These are phyloP conservation scores for Platismatia glauca DNA, from an alignment of 495 filamentous ascomycete genomes.

Conservation along the genomic window DNA sequence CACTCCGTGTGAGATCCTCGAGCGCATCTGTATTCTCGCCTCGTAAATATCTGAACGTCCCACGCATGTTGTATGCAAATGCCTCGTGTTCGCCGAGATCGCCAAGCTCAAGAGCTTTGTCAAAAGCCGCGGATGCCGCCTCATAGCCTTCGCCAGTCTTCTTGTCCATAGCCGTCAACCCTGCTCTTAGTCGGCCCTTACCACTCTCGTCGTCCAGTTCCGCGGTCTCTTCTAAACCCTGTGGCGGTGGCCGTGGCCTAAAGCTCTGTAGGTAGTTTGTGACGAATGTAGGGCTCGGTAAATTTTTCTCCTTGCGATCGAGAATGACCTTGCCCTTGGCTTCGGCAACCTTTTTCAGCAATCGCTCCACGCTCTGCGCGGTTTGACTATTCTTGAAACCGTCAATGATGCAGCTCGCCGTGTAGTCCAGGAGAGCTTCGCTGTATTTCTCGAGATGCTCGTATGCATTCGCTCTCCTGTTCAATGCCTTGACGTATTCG, in stretches of 20 bases:
- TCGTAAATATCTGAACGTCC: constrained; percentile 86
- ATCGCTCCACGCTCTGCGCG: constrained; percentile 79
- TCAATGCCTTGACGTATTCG: constrained; percentile 95
- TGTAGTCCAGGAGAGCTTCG: constrained; percentile 93
- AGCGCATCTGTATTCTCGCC: constrained; percentile 79
- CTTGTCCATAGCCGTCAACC: constrained; percentile 67
- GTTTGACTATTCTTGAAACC: constrained; percentile 82
- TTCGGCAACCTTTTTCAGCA: constrained; percentile 96
- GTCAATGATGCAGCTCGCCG: constrained; percentile 98
- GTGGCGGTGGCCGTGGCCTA: constrained; percentile 66
- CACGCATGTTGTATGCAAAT: constrained; percentile 89
- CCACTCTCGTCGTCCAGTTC: constrained; percentile 72
- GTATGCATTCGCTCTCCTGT: constrained; percentile 90
- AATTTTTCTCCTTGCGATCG: constrained; percentile 63
- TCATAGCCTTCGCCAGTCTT: constrained; percentile 87
- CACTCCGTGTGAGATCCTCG: constrained; percentile 77
- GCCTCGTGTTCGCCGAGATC: constrained; percentile 75
- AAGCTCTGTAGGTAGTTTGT: constrained; percentile 99
- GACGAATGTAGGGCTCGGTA: constrained; percentile 91
- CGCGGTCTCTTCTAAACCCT: constrained; percentile 68
- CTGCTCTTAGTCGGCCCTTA: constrained; percentile 73
- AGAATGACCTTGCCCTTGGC: constrained; percentile 82
- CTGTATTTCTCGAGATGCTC: constrained; percentile 85
- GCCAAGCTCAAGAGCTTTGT: constrained; percentile 72
- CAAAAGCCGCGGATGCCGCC: constrained; percentile 74